Conservation (phyloP, 2,329 filamentous ascomycete species). For the Arthrobotrys entomopaga region DNA sequence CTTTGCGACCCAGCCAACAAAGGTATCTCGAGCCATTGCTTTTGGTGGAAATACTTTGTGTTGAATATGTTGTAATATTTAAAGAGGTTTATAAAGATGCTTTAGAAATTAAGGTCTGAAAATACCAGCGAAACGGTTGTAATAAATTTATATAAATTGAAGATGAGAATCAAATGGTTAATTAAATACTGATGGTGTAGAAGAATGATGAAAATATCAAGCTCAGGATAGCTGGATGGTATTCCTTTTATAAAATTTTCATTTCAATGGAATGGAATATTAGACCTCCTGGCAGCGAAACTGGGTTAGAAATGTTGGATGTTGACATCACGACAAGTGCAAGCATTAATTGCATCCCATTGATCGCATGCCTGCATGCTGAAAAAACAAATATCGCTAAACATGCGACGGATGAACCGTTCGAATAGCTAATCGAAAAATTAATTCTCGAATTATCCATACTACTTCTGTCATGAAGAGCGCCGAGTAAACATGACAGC, state of each 20-base stretch:
- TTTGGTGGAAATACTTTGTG: slow-evolving; percentile 11
- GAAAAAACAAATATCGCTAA: not conserved
- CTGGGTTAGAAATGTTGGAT: too few relatives aligned
- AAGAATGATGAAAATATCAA: not conserved
- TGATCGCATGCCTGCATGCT: not conserved
- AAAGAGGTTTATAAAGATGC: too few relatives aligned
- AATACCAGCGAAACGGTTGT: not conserved
- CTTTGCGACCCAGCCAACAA: slow-evolving; percentile 45
- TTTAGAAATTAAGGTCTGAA: not conserved
- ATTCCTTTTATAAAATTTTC: slow-evolving; percentile 21
- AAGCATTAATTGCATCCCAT: too few relatives aligned
- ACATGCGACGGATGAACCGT: slow-evolving; percentile 5
- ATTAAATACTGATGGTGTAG: not conserved
- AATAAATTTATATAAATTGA: not conserved
- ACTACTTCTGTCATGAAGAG: not conserved
- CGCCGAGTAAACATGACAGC: not conserved
- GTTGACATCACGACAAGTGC: too few relatives aligned
- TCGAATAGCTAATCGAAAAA: slow-evolving; percentile 6
- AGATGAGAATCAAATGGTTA: not conserved
- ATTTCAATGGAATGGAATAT: not conserved
- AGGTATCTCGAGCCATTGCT: slow-evolving; percentile 38
- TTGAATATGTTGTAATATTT: slow-evolving; percentile 25
- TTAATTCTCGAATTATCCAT: not conserved
- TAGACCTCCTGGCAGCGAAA: not conserved
- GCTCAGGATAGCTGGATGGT: not conserved